Evolutionary conservation across 2,329 filamentous ascomycete genomes (phyloP).

Genomic region (Paecilomyces formosus): DNA sequence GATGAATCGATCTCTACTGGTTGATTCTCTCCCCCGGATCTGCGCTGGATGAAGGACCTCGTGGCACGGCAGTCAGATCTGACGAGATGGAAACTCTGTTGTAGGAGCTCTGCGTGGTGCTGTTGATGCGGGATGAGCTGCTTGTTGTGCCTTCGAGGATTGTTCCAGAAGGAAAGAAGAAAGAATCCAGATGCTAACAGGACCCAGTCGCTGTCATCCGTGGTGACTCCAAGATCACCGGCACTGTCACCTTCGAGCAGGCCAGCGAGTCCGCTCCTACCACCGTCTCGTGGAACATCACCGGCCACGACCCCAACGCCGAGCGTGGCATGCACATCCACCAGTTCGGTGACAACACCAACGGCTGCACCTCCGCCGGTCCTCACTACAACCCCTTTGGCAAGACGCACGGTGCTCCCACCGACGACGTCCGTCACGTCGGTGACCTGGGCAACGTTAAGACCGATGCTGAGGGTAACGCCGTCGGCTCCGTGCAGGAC

Average conservation of each 20-base stretch:
- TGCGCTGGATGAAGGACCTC: background rate
- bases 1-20: background rate
- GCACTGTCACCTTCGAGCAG: conserved; percentile 95
- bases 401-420: conserved; percentile 86
- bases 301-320: conserved; percentile 86
- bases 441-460: conserved; percentile 97
- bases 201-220: conserved; percentile 82
- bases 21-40: background rate
- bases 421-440: conserved; percentile 80
- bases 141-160: background rate
- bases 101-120: background rate
- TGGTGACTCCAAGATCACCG: conserved; percentile 92
- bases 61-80: background rate
- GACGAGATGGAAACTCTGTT: background rate
- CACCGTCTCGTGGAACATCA: conserved; percentile 85
- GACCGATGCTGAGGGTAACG: conserved; percentile 87
- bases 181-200: conserved; percentile 15
- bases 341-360: conserved; percentile 99
- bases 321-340: conserved; percentile 98
- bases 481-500: conserved; percentile 73
- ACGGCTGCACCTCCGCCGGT: conserved; percentile 96
- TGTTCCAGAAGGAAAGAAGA: background rate
- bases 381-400: conserved; percentile 97
- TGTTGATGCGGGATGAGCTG: background rate
- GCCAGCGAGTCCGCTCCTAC: conserved; percentile 72